phyloP scores from a whole-genome alignment of 176 grass and related monocot species.

The Sorghum bicolor region Sorghum_bicolor_NCBIv3 NC_012870.2:8069501-8070000 shows the following conservation, averaged over 20 bases:
- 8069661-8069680: background rate
- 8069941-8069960: background rate
- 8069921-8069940: background rate
- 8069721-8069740: background rate
- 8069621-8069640: background rate
- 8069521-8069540: background rate
- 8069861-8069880: conserved; percentile 55
- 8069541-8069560: background rate
- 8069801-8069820: background rate
- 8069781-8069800: background rate
- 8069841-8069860: conserved; percentile 89
- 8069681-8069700: background rate
- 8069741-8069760: background rate
- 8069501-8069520: background rate
- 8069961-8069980: background rate
- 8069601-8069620: background rate
- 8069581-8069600: background rate
- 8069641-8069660: background rate
- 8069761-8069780: conserved; percentile 9
- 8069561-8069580: background rate
- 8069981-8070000: background rate
- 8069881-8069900: conserved; percentile 12
- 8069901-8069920: background rate
- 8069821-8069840: conserved; percentile 66
- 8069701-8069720: background rate